Percentiles rank a stretch among this genome's conserved stretches.
Evolutionary conservation across 2,329 filamentous ascomycete species (phyloP).

Genomic region (Sporothrix variecibatus): DNA sequence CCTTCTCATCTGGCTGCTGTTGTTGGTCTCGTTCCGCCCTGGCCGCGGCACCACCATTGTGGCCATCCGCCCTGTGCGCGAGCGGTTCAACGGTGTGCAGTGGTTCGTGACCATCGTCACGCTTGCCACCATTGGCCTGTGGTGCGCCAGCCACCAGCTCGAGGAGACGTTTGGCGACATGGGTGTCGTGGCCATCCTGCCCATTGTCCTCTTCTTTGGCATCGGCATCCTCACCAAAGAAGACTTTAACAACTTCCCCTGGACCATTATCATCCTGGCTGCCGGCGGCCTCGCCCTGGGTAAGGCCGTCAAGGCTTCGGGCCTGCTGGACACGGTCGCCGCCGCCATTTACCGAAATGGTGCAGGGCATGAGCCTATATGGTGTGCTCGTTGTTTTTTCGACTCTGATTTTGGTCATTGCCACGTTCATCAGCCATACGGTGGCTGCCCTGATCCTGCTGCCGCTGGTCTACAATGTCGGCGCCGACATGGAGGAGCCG

Average conservation of each 20-base stretch:
- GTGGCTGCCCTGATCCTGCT: slow-evolving; percentile 94
- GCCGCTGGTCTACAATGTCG: slow-evolving; percentile 85
- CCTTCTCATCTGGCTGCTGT: slow-evolving; percentile 81
- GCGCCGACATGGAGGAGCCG: slow-evolving; percentile 79
- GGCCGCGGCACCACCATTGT: slow-evolving; percentile 85
- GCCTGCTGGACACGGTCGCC: slow-evolving; percentile 86
- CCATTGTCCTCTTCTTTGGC: slow-evolving; percentile 93
- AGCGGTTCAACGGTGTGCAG: slow-evolving; percentile 83
- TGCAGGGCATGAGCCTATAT: slow-evolving; percentile 81
- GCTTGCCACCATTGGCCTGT: slow-evolving; percentile 79
- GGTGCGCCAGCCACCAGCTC: slow-evolving; percentile 90
- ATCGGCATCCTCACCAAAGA: slow-evolving; percentile 96
- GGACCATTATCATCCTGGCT: slow-evolving; percentile 98
- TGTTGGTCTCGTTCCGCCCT: slow-evolving; percentile 83
- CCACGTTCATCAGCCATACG: slow-evolving; percentile 97
- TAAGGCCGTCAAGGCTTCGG: slow-evolving; percentile 91
- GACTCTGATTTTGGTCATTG: slow-evolving; percentile 81
- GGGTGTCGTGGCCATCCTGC: slow-evolving; percentile 96
- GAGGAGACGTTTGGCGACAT: slow-evolving; percentile 92
- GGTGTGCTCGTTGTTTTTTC: slow-evolving; percentile 85
- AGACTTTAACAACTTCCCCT: slow-evolving; percentile 99
- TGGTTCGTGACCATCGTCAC: slow-evolving; percentile 91
- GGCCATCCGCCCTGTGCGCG: slow-evolving; percentile 85
- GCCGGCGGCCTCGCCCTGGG: slow-evolving; percentile 90
- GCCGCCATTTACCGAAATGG: slow-evolving; percentile 72